Conservation (phyloP, 2,329 filamentous ascomycete genomes). For the Calonectria henricotiae region DNA sequence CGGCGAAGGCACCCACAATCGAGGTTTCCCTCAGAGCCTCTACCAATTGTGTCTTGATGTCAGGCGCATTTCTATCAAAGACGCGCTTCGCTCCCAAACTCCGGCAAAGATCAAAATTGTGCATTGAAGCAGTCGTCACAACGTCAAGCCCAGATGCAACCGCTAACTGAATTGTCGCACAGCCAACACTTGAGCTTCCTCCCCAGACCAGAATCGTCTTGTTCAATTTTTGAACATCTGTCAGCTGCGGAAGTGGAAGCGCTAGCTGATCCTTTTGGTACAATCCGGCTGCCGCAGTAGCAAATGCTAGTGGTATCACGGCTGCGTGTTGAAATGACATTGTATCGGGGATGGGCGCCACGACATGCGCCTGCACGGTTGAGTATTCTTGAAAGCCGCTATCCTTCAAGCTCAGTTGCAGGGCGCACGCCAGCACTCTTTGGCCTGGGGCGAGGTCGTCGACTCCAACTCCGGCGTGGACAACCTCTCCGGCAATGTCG, state of each 20-base stretch:
- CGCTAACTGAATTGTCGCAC: conserved; percentile 2
- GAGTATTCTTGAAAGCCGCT: conserved; percentile 5
- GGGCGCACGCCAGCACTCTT: conserved; percentile 3
- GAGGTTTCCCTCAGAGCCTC: neutral
- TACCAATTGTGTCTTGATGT: neutral
- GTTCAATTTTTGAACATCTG: neutral
- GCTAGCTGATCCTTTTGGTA: neutral
- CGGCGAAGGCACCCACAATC: neutral
- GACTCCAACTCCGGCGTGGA: neutral
- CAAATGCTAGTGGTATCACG: conserved; percentile 4
- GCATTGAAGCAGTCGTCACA: neutral
- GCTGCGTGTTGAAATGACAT: conserved; percentile 7
- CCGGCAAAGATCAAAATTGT: conserved; percentile 1
- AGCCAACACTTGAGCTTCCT: conserved; percentile 8
- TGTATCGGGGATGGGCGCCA: neutral
- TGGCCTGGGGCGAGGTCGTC: neutral
- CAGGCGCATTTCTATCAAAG: neutral
- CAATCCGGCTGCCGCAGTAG: neutral
- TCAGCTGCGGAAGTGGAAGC: neutral
- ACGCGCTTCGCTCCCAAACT: neutral
- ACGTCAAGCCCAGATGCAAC: conserved; percentile 3
- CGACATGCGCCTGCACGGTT: neutral
- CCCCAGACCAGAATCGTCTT: conserved; percentile 14
- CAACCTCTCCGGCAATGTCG: conserved; percentile 1
- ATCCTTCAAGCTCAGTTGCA: conserved; percentile 11